phyloP scores from a whole-genome alignment of 73 alveolate species.

The Paramecium biaurelia region DNA sequence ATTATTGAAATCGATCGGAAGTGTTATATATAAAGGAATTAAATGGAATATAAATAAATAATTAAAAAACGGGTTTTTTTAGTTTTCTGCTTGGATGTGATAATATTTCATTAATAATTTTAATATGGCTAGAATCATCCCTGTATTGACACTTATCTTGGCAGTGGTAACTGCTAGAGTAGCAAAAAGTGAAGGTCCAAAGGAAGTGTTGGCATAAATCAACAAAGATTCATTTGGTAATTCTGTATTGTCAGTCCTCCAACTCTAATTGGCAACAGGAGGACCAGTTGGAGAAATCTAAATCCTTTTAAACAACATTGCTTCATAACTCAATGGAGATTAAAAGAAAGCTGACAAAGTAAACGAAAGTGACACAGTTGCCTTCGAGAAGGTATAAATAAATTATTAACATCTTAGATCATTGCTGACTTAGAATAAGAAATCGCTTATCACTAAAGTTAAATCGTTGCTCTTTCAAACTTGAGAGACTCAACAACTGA shows the following conservation, averaged over 20 bases:
- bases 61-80: conserved; percentile 1
- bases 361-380: conserved; percentile 30
- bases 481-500: conserved; percentile 28
- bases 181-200: conserved; percentile 15
- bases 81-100: background rate
- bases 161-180: conserved; percentile 30
- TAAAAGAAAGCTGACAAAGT: conserved; percentile 55
- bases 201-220: conserved; percentile 21
- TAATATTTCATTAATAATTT: background rate
- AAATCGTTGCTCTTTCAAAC: conserved; percentile 12
- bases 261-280: conserved; percentile 35
- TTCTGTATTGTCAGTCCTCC: conserved; percentile 41
- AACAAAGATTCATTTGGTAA: conserved; percentile 39
- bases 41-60: background rate
- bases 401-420: background rate
- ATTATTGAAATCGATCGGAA: background rate
- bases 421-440: conserved; percentile 22
- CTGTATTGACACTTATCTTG: background rate
- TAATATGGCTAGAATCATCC: conserved; percentile 25
- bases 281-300: conserved; percentile 56
- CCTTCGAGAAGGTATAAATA: conserved; percentile 12
- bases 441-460: background rate
- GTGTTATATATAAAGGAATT: background rate
- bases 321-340: conserved; percentile 35
- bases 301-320: conserved; percentile 45